These are phyloP conservation scores for Aureobasidium sp. DNA, from an alignment of 2,329 filamentous ascomycete species.

Conservation along the genomic window DNA sequence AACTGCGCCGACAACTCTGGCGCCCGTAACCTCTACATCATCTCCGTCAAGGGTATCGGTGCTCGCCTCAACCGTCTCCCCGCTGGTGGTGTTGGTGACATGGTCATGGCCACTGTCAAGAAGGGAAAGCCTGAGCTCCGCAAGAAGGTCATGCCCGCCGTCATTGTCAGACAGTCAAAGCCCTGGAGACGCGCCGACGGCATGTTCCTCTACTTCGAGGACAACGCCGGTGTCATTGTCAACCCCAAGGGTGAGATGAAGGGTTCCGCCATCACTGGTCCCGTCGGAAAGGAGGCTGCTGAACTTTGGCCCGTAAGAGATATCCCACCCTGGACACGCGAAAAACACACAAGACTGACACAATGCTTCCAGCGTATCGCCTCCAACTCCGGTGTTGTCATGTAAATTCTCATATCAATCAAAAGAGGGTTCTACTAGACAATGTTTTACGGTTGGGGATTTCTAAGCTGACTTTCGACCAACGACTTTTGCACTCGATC, in stretches of 20 bases:
- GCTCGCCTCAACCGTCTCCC: conserved; percentile 95
- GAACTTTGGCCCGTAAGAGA: conserved; percentile 92
- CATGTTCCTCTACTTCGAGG: conserved; percentile 99
- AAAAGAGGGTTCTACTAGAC: conserved; percentile 11
- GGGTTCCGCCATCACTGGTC: conserved; percentile 97
- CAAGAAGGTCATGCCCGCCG: conserved; percentile 99
- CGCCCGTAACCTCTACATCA: conserved; percentile 97
- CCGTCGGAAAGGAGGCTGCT: conserved; percentile 98
- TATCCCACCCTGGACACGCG: conserved; percentile 20
- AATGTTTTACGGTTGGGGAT: conserved; percentile 7
- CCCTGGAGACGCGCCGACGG: conserved; percentile 98
- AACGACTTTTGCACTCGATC: conserved; percentile 8
- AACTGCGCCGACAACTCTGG: conserved; percentile 99
- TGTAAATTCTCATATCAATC: conserved; percentile 53
- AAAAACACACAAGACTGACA: background rate
- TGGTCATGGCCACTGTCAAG: conserved; percentile 99
- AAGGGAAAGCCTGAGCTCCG: conserved; percentile 99
- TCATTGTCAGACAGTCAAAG: conserved; percentile 98
- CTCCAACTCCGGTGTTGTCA: conserved; percentile 99
- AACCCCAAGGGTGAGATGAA: conserved; percentile 99
- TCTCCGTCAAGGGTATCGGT: conserved; percentile 97
- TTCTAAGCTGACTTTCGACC: background rate
- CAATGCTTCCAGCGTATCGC: conserved; percentile 76
- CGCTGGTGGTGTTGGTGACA: conserved; percentile 96
- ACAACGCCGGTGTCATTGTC: conserved; percentile 99